These are phyloP conservation scores for Iris pallida DNA, from an alignment of 116 monocot species.

Conservation along the genomic window DNA sequence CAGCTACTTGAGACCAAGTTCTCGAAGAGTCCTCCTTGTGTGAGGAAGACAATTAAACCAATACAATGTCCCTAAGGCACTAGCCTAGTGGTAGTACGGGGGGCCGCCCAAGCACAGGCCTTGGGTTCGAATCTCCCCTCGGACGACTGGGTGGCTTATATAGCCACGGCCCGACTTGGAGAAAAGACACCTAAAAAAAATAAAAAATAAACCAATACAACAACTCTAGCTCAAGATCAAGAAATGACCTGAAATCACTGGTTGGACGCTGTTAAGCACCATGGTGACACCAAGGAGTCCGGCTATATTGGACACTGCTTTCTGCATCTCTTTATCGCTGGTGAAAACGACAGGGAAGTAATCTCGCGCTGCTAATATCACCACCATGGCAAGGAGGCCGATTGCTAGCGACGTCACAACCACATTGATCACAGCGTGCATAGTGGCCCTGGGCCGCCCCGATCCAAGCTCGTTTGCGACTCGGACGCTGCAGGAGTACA, in stretches of 20 bases:
- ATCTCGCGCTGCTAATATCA: conserved; percentile 27
- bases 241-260: conserved; percentile 52
- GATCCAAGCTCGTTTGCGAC: conserved; percentile 67
- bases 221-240: too few species aligned
- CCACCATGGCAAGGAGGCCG: conserved; percentile 28
- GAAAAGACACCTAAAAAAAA: too few species aligned
- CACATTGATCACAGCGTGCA: conserved; percentile 38
- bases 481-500: conserved; percentile 29
- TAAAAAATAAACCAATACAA: too few species aligned
- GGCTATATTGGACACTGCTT: conserved; percentile 36
- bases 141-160: too few species aligned
- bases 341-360: conserved; percentile 42
- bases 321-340: conserved; percentile 24
- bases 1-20: neutral
- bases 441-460: conserved; percentile 40
- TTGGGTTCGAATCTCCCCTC: too few species aligned
- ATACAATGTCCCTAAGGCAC: too few species aligned
- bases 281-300: conserved; percentile 43
- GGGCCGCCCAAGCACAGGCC: too few species aligned
- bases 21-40: neutral
- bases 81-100: too few species aligned
- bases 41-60: too few species aligned
- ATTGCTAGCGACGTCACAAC: conserved; percentile 27
- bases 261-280: conserved; percentile 59
- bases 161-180: too few species aligned